Base-by-base conservation (phyloP, 2,329 filamentous ascomycete genomes). In the Ilyonectria mors-panacis region DNA sequence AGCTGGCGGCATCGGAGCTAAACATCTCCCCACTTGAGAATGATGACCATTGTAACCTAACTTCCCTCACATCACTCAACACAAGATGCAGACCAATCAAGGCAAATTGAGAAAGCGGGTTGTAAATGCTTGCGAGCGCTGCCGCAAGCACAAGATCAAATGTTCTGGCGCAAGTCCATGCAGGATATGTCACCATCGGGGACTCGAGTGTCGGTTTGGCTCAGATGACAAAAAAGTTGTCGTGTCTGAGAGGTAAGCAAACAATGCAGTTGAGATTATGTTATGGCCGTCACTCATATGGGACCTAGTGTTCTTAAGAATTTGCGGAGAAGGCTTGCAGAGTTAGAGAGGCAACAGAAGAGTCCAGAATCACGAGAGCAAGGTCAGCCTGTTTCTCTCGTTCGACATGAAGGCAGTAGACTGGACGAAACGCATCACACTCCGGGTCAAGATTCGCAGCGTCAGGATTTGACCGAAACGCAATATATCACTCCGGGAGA, bases 101-200 rank as follows among this genome's bases (percentile, higher is more conserved):
- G n/a, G 30, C 37, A 59, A 13, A 9, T 44, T 28, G 5, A 45
- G 59, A 17, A 66, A 62, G 28, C 42, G 64, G 19, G 64, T 66
- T 15, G 54, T 53, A 13, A 66, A 66, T 26, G 64, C 64, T 5
- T 66, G 64, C 47, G 54, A 66, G 33, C 58, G 64, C 47, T 66
- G 64, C 33, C 64, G 59, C 54, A 53, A 62, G 35, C 58, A 59
- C 4, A 66, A 66, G 47, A 63, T 63, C 59, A 66, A 66, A 21
- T 66, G 64, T 37, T 66, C 59, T 13, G 64, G 64, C 13, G 54
- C 47, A 1, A 53, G 55, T 30, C 64, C 64, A 15, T 66, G 64
- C 59, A 54, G 37, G 30, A 50, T 42, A 17, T 66, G 64, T 53
- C 37, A 28, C 10, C 47, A 54, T 15, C 48, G 35, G 19, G 64